A percentile compares a stretch with the other conserved stretches of the same genome.
Evolutionary conservation across 306 rosid species (phyloP).

Genomic region (Quercus engelmannii): DNA sequence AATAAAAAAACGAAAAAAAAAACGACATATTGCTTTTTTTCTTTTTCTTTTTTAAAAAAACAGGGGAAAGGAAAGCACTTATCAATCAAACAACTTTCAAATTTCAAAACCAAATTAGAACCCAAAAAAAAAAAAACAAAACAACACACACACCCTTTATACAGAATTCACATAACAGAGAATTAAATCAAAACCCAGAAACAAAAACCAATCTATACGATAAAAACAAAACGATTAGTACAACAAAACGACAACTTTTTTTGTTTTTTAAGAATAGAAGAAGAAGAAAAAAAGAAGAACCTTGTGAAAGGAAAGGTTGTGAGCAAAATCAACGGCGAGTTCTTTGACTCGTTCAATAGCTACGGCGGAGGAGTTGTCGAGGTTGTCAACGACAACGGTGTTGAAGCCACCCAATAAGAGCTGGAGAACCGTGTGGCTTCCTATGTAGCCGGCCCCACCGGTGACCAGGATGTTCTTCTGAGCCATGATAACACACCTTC

Average conservation of each 20-base stretch:
- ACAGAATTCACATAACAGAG: not conserved
- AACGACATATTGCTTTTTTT: too few species aligned
- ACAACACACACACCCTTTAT: too few species aligned
- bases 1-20: too few species aligned
- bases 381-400: constrained; percentile 74
- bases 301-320: constrained; percentile 79
- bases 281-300: constrained; percentile 27
- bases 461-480: constrained; percentile 64
- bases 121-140: not conserved
- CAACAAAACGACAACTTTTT: too few species aligned
- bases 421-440: constrained; percentile 88
- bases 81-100: not conserved
- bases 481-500: constrained; percentile 26
- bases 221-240: too few species aligned
- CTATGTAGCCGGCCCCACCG: constrained; percentile 98
- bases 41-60: too few species aligned
- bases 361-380: constrained; percentile 74
- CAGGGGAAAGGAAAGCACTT: too few species aligned
- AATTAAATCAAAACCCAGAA: not conserved
- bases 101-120: not conserved
- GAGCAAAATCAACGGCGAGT: constrained; percentile 74
- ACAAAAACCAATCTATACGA: too few species aligned
- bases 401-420: constrained; percentile 72
- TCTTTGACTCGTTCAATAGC: constrained; percentile 58
- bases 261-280: too few species aligned